Evolutionary conservation across 139 green algal species (phyloP).

Genomic region (Diplosphaera chodatii): DNA sequence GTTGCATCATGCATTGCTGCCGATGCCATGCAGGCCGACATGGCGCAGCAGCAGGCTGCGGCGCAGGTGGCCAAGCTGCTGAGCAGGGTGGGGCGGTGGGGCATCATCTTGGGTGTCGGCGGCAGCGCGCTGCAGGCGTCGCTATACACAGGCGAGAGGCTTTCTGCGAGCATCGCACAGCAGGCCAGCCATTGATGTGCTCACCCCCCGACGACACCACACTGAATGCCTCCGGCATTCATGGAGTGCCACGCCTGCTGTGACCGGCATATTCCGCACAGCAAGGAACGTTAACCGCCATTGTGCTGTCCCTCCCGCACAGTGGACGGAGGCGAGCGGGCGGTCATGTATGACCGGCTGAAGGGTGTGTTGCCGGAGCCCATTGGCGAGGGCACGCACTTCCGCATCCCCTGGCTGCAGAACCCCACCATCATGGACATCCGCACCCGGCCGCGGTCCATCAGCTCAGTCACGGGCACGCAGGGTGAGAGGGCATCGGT

Average conservation of each 20-base stretch:
- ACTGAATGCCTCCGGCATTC: no score
- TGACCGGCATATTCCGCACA: no score
- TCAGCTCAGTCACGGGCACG: conserved; percentile 96
- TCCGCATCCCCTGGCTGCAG: conserved; percentile 86
- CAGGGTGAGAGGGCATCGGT: no score
- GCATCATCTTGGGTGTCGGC: conserved; percentile 67
- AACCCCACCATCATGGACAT: conserved; percentile 94
- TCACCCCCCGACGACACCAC: no score
- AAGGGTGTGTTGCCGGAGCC: conserved; percentile 76
- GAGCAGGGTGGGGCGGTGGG: conserved; percentile 68
- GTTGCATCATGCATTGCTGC: no score
- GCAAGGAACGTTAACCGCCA: no score
- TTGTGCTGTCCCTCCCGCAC: no score
- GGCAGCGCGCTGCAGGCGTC: conserved; percentile 65
- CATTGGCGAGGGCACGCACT: conserved; percentile 88
- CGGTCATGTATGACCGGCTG: conserved; percentile 97
- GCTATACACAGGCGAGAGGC: conserved; percentile 65
- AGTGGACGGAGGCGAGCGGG: conserved; percentile 95
- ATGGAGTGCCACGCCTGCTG: no score
- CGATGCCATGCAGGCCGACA: no score
- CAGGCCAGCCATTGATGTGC: no score
- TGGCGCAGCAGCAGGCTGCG: conserved; percentile 32
- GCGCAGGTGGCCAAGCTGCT: conserved; percentile 49
- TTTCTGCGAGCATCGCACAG: no score
- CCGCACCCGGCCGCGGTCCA: conserved; percentile 82